A percentile compares a stretch with the other conserved stretches of the same genome.
These are phyloP conservation scores for Globisporangium cederbergense DNA, from an alignment of 352 stramenopile genomes.

Conservation along the genomic window DNA sequence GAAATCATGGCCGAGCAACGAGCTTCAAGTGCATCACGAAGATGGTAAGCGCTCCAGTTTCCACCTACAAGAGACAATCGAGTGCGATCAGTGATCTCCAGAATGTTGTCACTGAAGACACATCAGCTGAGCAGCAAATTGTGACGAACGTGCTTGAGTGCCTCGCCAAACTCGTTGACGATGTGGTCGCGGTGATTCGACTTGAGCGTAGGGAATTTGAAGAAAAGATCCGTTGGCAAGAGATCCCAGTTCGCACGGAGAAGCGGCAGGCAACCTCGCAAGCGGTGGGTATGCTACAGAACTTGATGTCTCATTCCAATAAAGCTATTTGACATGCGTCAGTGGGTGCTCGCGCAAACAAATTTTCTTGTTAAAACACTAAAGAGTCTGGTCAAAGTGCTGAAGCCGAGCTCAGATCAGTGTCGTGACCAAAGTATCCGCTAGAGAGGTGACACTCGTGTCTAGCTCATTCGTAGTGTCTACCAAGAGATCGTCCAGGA, in stretches of 20 bases:
- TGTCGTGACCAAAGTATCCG: slow-evolving; percentile 26
- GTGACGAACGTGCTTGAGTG: slow-evolving; percentile 24
- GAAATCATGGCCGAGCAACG: slow-evolving; percentile 2
- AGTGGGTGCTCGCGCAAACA: no score
- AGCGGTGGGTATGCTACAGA: slow-evolving; percentile 16
- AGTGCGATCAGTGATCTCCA: slow-evolving; percentile 11
- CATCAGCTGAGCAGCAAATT: slow-evolving; percentile 26
- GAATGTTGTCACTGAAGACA: slow-evolving; percentile 8
- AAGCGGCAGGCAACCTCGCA: slow-evolving; percentile 26
- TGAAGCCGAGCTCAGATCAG: slow-evolving; percentile 16
- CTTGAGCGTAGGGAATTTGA: slow-evolving; percentile 21
- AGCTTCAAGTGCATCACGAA: slow-evolving; percentile 3
- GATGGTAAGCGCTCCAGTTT: no score
- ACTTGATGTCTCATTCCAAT: not conserved
- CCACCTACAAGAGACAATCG: slow-evolving; percentile 3
- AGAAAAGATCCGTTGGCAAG: slow-evolving; percentile 24
- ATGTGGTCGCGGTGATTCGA: slow-evolving; percentile 20
- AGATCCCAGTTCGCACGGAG: slow-evolving; percentile 39
- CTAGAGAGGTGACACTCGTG: slow-evolving; percentile 23
- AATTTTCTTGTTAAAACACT: no score
- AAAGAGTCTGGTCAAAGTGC: not conserved
- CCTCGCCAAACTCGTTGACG: slow-evolving; percentile 31
- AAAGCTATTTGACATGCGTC: not conserved
- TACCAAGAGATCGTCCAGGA: slow-evolving; percentile 31
- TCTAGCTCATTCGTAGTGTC: slow-evolving; percentile 30